Base-by-base conservation (phyloP, 148 eudicot species). In the Rhododendron ferrugineum region DNA sequence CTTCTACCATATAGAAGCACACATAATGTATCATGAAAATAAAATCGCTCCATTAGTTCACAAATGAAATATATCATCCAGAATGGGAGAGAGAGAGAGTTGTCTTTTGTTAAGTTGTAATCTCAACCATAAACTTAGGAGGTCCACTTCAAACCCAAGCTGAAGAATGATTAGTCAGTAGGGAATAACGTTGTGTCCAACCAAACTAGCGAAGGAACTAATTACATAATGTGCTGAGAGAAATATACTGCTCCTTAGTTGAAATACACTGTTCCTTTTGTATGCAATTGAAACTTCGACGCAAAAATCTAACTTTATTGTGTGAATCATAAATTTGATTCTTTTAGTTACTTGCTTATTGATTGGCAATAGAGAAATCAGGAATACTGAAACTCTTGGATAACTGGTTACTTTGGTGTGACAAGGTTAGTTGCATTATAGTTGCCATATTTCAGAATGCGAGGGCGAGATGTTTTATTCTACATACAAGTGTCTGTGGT, bases 401-500 rank as follows among this genome's bases (percentile, higher is more conserved):
- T 81, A 23, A 46, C 23, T 74, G 52, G 42, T 82, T 82, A 79
- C 30, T 81, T 22, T 82, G 87, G 16, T 73, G 73, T 73, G 15
- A 72, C 73, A 74, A 83, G 83, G 60, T 58, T 80, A 36, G 52
- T 73, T 66, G 28, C 40, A 44, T 47, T 42, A 32, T 50, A n/a
- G 23, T 49, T 26, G 1, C 58, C 49, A 26, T 60, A 84, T 23
- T 60, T 80, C 79, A 72, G 42, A 74, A 95, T 94, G 97, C 89
- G 94, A 89, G 96, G 92, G 72, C 82, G 89, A 16, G 93, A 92
- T 73, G 85, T 90, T 14, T 82, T 34, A 77, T 66, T 84, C 91
- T 2, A 87, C 88, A 4, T 91, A 94, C 88, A 95, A 95, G 86
- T 96, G 97, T 74, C 87, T 87, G 49, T 85, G 91, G 0, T 90